These are phyloP conservation scores for Sarcodon sp. DNA, from an alignment of 768 basidiomycete species.

Conservation along the genomic window DNA sequence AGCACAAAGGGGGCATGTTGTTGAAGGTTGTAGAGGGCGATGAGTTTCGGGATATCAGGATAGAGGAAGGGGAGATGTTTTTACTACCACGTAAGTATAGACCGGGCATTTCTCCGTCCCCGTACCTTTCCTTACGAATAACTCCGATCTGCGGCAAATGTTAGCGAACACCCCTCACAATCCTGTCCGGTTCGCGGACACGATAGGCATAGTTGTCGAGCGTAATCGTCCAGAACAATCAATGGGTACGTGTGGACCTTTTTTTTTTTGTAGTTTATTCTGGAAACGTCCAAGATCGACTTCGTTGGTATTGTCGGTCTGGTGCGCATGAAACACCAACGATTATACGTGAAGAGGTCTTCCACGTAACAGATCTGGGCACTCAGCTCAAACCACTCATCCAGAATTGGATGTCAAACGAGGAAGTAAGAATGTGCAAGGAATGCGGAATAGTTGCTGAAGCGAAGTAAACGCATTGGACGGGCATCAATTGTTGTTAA, in stretches of 20 bases:
- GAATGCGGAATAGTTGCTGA: slow-evolving; percentile 55
- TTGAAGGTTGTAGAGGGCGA: slow-evolving; percentile 76
- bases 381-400: slow-evolving; percentile 91
- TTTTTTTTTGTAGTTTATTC: not conserved
- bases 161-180: slow-evolving; percentile 90
- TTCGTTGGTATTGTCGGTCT: slow-evolving; percentile 86
- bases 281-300: slow-evolving; percentile 45
- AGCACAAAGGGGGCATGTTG: slow-evolving; percentile 89
- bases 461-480: slow-evolving; percentile 27
- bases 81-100: slow-evolving; percentile 64
- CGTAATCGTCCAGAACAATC: slow-evolving; percentile 65
- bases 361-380: slow-evolving; percentile 85
- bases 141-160: not conserved
- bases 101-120: not conserved
- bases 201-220: slow-evolving; percentile 87
- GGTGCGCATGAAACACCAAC: slow-evolving; percentile 46
- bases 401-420: slow-evolving; percentile 64
- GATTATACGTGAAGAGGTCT: slow-evolving; percentile 73
- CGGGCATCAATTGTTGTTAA: not conserved
- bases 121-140: not conserved
- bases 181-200: slow-evolving; percentile 82
- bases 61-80: slow-evolving; percentile 97
- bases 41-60: slow-evolving; percentile 72
- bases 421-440: slow-evolving; percentile 53
- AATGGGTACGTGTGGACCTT: slow-evolving; percentile 38